Evolutionary conservation across 1,139 yeast genomes (phyloP), one percentile per base, ranked within the genome.

Genomic region (Candida tetrigidarum): DNA sequence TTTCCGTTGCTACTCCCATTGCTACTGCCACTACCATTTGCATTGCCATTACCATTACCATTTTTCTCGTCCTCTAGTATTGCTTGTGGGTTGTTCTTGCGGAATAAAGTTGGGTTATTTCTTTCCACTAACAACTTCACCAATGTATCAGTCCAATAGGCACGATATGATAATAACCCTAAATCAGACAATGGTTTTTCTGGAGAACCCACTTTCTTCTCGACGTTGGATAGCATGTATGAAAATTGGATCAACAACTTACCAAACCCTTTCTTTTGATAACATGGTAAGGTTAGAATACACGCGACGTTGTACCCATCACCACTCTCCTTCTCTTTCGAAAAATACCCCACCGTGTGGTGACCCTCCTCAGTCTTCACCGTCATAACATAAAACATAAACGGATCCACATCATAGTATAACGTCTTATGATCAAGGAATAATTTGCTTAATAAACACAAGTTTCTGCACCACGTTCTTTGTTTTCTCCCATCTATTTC

Each of bases 231-330:
- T 39, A 93, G 72, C 71, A 89, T 92, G 60, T 93, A 93, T 4
- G 97, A 89, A 63, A 95, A 93, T 57, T 93, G 97, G 55, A 95
- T 93, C 51, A 93, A 74, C 35, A 95, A 71, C 55, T 92, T 84
- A 49, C 99, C 99, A 62, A 81, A 95, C 1, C 99, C 99, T 70
- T 80, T 88, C 58, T 97, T 81, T 65, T 93, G 99, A 66, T 93
- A 93, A 59, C 95, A 96, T 2, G 99, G 99, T 42, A 93, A 67
- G 0, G 98, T 92, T 55, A 95, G 71, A 60, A 93, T 93, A 82
- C 99, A 93, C 0, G 99, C 99, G 30, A 93, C 95, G 59, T 93
- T 93, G 68, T 92, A 93, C n/a, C 85, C 86, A 59, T 93, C 98
- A 0, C 96, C 96, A 53, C 92, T 84, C 66, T 92, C 98, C 65